A percentile compares a stretch with the other conserved stretches of the same genome.
Evolutionary conservation across 768 basidiomycete genomes (phyloP).

Genomic region (Sarcodon aspratus): DNA sequence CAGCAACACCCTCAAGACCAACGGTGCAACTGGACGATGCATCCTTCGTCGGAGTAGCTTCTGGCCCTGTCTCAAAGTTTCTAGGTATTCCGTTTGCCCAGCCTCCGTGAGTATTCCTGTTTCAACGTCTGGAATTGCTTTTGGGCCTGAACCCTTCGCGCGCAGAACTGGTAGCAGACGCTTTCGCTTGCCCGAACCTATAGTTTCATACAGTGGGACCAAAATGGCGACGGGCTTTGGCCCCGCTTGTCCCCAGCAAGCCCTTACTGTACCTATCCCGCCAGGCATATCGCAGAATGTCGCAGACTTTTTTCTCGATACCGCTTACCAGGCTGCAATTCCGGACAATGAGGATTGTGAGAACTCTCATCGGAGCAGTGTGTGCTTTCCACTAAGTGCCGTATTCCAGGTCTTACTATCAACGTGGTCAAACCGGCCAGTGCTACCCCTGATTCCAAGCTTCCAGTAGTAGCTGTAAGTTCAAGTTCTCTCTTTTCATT

Average conservation of each 20-base stretch:
- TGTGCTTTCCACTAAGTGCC: background rate
- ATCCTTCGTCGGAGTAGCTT: slow-evolving; percentile 28
- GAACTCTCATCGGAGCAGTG: slow-evolving; percentile 4
- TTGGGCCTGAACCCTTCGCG: background rate
- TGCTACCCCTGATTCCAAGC: slow-evolving; percentile 27
- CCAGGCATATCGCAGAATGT: slow-evolving; percentile 23
- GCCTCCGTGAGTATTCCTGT: slow-evolving; percentile 32
- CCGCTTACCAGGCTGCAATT: slow-evolving; percentile 17
- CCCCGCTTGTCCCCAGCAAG: slow-evolving; percentile 36
- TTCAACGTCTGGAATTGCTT: background rate
- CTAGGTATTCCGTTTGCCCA: slow-evolving; percentile 45
- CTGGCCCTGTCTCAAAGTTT: slow-evolving; percentile 25
- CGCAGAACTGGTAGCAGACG: slow-evolving; percentile 26
- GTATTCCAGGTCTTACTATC: slow-evolving; percentile 32
- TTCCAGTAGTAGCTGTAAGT: slow-evolving; percentile 45
- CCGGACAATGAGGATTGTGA: slow-evolving; percentile 36
- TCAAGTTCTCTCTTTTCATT: background rate
- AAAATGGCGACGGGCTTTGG: slow-evolving; percentile 29
- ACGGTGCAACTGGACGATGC: slow-evolving; percentile 10
- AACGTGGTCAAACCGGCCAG: slow-evolving; percentile 37
- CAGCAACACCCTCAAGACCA: no score
- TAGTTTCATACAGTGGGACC: slow-evolving; percentile 20
- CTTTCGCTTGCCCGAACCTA: background rate
- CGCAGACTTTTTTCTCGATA: slow-evolving; percentile 16
- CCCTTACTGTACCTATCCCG: slow-evolving; percentile 21